These are phyloP conservation scores for Acrocalymma vagum DNA, from an alignment of 2,329 filamentous ascomycete species.

Conservation along the genomic window DNA sequence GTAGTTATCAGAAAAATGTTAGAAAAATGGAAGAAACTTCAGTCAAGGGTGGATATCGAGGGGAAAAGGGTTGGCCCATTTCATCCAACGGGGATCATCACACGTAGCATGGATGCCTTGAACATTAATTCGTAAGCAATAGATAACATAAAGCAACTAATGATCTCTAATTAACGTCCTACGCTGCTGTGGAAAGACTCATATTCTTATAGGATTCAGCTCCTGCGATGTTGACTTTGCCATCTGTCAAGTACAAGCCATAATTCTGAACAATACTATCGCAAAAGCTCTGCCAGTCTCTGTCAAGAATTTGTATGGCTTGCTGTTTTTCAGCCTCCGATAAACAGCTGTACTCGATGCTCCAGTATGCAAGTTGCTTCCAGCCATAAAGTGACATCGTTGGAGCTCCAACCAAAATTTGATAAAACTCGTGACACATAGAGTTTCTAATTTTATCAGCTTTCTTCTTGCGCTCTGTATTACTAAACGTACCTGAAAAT, in stretches of 20 bases:
- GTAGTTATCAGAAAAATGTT: no score
- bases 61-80: no score
- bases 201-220: neutral
- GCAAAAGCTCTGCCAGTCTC: slow-evolving; percentile 67
- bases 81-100: no score
- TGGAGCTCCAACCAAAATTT: slow-evolving; percentile 71
- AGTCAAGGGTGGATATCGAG: no score
- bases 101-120: no score
- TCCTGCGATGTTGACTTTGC: neutral
- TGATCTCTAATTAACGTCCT: no score
- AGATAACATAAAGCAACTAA: no score
- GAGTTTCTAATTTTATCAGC: slow-evolving; percentile 63
- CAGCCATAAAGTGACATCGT: slow-evolving; percentile 73
- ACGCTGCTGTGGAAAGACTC: no score
- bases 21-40: no score
- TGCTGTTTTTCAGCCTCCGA: slow-evolving; percentile 45
- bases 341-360: slow-evolving; percentile 51
- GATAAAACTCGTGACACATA: slow-evolving; percentile 78
- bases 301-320: slow-evolving; percentile 58
- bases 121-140: no score
- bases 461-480: no score
- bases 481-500: slow-evolving; percentile 71
- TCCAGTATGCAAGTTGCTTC: slow-evolving; percentile 65
- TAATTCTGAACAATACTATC: slow-evolving; percentile 56
- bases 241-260: slow-evolving; percentile 11